Evolutionary conservation across 345 rosid species (phyloP), one percentile per base, ranked within the genome.

Genomic region (Cardamine chenopodiifolia): DNA sequence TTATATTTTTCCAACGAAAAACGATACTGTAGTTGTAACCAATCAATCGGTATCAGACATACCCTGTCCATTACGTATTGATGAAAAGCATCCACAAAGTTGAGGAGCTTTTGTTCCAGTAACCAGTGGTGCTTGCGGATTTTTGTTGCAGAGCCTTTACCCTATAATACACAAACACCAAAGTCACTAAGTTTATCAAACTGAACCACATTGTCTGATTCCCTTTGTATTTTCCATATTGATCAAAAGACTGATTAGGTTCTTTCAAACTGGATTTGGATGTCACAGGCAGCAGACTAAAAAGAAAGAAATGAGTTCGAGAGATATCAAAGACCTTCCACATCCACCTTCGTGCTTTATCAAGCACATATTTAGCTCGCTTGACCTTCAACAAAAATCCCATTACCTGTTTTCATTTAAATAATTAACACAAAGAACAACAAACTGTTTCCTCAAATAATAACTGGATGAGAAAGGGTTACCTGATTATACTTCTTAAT

Each of bases 21-120:
- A 35, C 14, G 44, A 28, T 29, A 42, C 13, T 10, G 59, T 56
- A 45, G 22, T 35, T 26, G 42, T 29, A 68, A 63, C 35, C 17
- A 77, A 57, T 11, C 18, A 28, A 39, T 42, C n/a, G 73, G 78
- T 3, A 70, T 56, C 29, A 75, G 64, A 63, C 70, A 72, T 85
- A 95, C 99, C 85, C 99, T 88, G 86, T 95, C 99, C 99, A 95
- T 95, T 18, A 95, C 98, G 79, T 92, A 90, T 80, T 95, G 99
- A 84, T 95, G 99, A 80, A 95, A 95, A 70, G 99, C 99, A 82
- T 95, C 99, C 52, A 95, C 96, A 79, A 95, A 95, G 81, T 95
- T 96, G 53, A 95, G 96, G 67, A 95, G 98, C 82, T 95, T 95
- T 88, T 95, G 99, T 80, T 89, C 94, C 76, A 95, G 88, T 74